These are phyloP conservation scores for Cladophialophora immunda DNA, from an alignment of 2,329 filamentous ascomycete species.

Conservation along the genomic window DNA sequence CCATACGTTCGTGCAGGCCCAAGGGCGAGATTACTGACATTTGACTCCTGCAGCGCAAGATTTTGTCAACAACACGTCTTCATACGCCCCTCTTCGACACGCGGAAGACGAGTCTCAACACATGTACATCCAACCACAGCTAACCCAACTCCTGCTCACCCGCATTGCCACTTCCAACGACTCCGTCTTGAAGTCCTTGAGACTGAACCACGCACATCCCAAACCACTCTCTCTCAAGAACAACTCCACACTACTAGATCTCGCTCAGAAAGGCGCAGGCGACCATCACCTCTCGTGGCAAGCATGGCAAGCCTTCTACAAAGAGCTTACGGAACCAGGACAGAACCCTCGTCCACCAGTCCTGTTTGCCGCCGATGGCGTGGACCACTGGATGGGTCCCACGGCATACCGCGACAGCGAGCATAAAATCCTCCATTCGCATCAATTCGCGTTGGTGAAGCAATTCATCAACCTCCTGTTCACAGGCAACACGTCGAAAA, in stretches of 20 bases:
- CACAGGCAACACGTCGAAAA: constrained; percentile 51
- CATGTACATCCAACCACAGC: constrained; percentile 81
- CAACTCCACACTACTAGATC: constrained; percentile 69
- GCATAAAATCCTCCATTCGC: constrained; percentile 80
- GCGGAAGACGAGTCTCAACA: constrained; percentile 41
- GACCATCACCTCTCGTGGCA: constrained; percentile 82
- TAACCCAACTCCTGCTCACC: constrained; percentile 76
- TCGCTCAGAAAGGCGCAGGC: constrained; percentile 73
- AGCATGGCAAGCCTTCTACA: constrained; percentile 81
- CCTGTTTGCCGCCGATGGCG: constrained; percentile 78
- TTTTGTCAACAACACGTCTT: constrained; percentile 78
- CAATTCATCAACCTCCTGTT: constrained; percentile 78
- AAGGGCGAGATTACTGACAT: neutral
- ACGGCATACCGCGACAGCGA: constrained; percentile 78
- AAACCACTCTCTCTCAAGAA: constrained; percentile 65
- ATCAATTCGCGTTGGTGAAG: constrained; percentile 79
- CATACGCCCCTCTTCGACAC: constrained; percentile 74
- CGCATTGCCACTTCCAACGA: constrained; percentile 78
- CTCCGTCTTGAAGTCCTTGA: constrained; percentile 64
- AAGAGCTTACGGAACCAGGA: constrained; percentile 71
- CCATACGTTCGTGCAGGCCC: constrained; percentile 31
- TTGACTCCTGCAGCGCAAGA: constrained; percentile 70
- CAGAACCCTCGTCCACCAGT: constrained; percentile 66
- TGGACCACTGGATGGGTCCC: constrained; percentile 81
- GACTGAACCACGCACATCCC: constrained; percentile 63